Conservation (phyloP, 768 basidiomycete genomes). For the Tulasnella sp. region DNA sequence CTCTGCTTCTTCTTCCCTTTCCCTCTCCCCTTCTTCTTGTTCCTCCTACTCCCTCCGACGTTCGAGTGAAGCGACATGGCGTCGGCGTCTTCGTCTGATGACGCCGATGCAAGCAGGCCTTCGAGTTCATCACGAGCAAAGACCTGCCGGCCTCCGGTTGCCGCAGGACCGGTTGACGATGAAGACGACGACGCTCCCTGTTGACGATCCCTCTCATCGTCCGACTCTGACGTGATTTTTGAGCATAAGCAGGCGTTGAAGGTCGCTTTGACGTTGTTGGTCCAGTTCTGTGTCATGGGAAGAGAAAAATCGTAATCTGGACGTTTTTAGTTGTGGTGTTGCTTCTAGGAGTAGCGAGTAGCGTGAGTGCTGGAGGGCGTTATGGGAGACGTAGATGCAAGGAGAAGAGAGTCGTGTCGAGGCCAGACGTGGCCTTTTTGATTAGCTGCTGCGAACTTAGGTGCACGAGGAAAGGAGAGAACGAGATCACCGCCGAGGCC, state of each 20-base stretch:
- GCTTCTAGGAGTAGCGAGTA: background rate
- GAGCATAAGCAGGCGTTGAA: background rate
- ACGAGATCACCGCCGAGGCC: too few relatives aligned
- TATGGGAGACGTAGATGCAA: background rate
- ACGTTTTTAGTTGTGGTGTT: background rate
- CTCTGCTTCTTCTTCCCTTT: constrained; percentile 2
- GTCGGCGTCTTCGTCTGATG: constrained; percentile 9
- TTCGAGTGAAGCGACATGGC: constrained; percentile 12
- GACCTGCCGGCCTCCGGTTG: background rate
- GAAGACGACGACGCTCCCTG: background rate
- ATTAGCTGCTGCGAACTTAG: too few relatives aligned
- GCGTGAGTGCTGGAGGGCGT: background rate
- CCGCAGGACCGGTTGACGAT: background rate
- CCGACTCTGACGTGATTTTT: background rate
- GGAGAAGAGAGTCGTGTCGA: background rate
- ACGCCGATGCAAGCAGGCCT: constrained; percentile 1
- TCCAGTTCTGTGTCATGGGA: background rate
- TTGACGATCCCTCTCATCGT: background rate
- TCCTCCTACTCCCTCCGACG: background rate
- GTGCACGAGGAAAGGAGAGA: too few relatives aligned
- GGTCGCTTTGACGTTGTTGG: background rate
- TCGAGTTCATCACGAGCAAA: constrained; percentile 15
- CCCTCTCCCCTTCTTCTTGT: background rate
- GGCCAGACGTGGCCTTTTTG: background rate
- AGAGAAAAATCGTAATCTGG: background rate